A percentile compares a stretch with the other conserved stretches of the same genome.
Conservation (phyloP, 495 filamentous ascomycete species). For the Aspergillus nidulans region DNA sequence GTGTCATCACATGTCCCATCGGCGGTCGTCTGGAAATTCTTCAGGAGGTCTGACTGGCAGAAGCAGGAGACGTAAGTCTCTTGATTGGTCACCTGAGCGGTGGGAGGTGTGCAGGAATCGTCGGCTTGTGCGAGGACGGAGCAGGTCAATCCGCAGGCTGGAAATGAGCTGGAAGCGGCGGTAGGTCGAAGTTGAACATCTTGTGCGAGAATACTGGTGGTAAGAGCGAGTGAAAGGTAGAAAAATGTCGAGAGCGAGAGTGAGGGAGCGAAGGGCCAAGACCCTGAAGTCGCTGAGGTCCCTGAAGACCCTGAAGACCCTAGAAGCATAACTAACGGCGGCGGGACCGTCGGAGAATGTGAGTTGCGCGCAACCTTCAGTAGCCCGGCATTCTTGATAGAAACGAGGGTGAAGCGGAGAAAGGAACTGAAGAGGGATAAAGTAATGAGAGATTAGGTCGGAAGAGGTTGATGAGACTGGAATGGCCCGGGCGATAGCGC, state of each 20-base stretch:
- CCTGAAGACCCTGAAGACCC: conserved; percentile 3
- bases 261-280: conserved; percentile 11
- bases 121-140: conserved; percentile 41
- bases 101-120: conserved; percentile 38
- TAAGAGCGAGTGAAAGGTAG: conserved; percentile 14
- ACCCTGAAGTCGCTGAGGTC: conserved; percentile 10
- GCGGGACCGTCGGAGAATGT: conserved; percentile 15
- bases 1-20: conserved; percentile 32
- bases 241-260: conserved; percentile 6
- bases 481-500: neutral
- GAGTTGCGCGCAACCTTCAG: neutral
- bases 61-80: conserved; percentile 50
- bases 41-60: conserved; percentile 46
- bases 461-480: neutral
- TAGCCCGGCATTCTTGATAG: conserved; percentile 4
- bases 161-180: conserved; percentile 38
- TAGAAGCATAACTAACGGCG: neutral
- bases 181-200: conserved; percentile 26
- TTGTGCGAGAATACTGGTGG: conserved; percentile 23
- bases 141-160: conserved; percentile 48
- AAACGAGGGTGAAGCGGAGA: conserved; percentile 4
- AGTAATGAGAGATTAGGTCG: conserved; percentile 3
- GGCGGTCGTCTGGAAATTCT: conserved; percentile 31
- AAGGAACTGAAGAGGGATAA: neutral
- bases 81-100: conserved; percentile 25